These are phyloP conservation scores for Aspergillus caelatus DNA, from an alignment of 2,329 filamentous ascomycete species.

Conservation along the genomic window DNA sequence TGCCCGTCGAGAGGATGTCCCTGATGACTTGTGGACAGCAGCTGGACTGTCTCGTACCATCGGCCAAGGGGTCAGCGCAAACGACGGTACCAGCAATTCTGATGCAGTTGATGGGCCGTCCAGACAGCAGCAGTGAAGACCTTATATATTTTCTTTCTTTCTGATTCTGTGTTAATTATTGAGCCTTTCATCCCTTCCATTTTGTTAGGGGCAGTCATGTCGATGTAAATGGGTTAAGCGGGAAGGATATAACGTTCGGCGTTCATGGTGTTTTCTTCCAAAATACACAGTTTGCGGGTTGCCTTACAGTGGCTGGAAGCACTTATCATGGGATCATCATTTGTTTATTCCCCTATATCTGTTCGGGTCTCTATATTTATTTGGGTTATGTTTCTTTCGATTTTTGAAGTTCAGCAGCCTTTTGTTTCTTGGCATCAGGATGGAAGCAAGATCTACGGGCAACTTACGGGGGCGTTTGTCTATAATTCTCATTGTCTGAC, in stretches of 20 bases:
- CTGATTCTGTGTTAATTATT: slow-evolving; percentile 20
- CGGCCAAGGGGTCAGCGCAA: slow-evolving; percentile 31
- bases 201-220: slow-evolving; percentile 2
- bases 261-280: slow-evolving; percentile 3
- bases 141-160: slow-evolving; percentile 11
- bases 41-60: slow-evolving; percentile 66
- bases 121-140: slow-evolving; percentile 15
- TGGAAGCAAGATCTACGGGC: background rate
- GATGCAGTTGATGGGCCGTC: slow-evolving; percentile 22
- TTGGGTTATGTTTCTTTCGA: background rate
- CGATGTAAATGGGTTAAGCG: slow-evolving; percentile 12
- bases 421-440: background rate
- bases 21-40: slow-evolving; percentile 80
- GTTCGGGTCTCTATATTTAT: background rate
- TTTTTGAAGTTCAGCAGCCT: background rate
- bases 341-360: background rate
- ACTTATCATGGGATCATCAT: background rate
- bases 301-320: slow-evolving; percentile 2
- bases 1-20: slow-evolving; percentile 71
- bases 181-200: slow-evolving; percentile 3
- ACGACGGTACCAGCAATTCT: slow-evolving; percentile 26
- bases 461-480: background rate
- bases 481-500: background rate
- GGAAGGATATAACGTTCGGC: slow-evolving; percentile 13
- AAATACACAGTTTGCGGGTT: background rate